Conservation (phyloP, 768 basidiomycete species). For the Porphyrellus cyaneotinctus region DNA sequence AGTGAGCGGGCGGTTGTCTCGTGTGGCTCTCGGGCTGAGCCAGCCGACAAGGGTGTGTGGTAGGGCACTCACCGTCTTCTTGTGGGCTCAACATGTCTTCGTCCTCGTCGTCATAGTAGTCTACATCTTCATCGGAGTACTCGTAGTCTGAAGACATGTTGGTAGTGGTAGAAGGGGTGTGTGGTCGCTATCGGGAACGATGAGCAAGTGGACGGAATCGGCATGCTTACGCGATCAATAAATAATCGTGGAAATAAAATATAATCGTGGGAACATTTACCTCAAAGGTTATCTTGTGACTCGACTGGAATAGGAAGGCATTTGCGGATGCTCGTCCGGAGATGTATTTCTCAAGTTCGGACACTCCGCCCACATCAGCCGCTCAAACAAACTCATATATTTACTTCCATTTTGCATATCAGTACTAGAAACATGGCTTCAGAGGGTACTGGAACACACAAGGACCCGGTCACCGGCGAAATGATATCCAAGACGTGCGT, state of each 20-base stretch:
- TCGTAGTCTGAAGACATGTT: slow-evolving; percentile 65
- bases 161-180: slow-evolving; percentile 3
- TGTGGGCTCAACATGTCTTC: slow-evolving; percentile 61
- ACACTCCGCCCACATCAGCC: slow-evolving; percentile 7
- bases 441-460: slow-evolving; percentile 39
- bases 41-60: not conserved
- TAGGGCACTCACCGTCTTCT: slow-evolving; percentile 45
- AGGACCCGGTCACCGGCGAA: slow-evolving; percentile 90
- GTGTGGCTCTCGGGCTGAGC: slow-evolving; percentile 23
- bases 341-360: slow-evolving; percentile 19
- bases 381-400: not conserved
- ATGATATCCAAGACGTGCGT: slow-evolving; percentile 94
- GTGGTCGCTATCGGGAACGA: slow-evolving; percentile 15
- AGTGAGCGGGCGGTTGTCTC: slow-evolving; percentile 15
- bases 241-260: slow-evolving; percentile 10
- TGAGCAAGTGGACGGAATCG: slow-evolving; percentile 24
- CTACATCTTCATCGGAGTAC: slow-evolving; percentile 61
- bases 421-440: slow-evolving; percentile 35
- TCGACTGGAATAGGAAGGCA: slow-evolving; percentile 22
- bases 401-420: slow-evolving; percentile 3
- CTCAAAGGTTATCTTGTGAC: not conserved
- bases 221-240: slow-evolving; percentile 23
- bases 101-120: slow-evolving; percentile 69
- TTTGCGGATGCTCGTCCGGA: slow-evolving; percentile 22
- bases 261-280: not conserved